A percentile compares a stretch with the other conserved stretches of the same genome.
These are phyloP conservation scores for Boletus barrowsii DNA, from an alignment of 768 basidiomycete species.

Conservation along the genomic window DNA sequence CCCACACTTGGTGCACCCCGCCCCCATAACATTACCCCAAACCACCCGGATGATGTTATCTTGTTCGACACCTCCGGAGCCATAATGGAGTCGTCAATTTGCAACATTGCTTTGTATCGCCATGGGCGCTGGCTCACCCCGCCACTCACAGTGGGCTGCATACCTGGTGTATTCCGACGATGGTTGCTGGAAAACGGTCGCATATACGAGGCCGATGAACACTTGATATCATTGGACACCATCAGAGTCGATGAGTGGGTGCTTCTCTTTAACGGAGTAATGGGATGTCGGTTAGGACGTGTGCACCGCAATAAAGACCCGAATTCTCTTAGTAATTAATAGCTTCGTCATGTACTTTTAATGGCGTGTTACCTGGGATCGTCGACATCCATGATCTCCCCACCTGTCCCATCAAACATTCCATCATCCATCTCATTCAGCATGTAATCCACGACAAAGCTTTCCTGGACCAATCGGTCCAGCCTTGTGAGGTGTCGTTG, in stretches of 20 bases:
- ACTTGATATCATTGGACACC: conserved; percentile 39
- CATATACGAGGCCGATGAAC: conserved; percentile 49
- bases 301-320: conserved; percentile 2
- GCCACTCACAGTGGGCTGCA: conserved; percentile 55
- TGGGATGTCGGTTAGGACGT: conserved; percentile 61
- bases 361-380: not conserved
- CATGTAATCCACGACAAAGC: conserved; percentile 90
- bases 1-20: conserved; percentile 27
- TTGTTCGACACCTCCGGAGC: conserved; percentile 50
- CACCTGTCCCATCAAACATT: conserved; percentile 54
- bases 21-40: not conserved
- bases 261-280: conserved; percentile 69
- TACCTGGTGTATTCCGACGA: conserved; percentile 67
- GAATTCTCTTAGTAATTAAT: not conserved
- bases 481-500: conserved; percentile 86
- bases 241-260: conserved; percentile 59
- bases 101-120: conserved; percentile 69
- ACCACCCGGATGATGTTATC: conserved; percentile 53
- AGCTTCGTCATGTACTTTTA: conserved; percentile 16
- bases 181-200: conserved; percentile 62
- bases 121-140: conserved; percentile 64
- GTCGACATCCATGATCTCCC: conserved; percentile 41
- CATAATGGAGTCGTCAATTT: conserved; percentile 66
- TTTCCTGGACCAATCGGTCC: conserved; percentile 88
- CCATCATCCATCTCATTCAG: conserved; percentile 86